A percentile compares a stretch with the other conserved stretches of the same genome.
phyloP scores from a whole-genome alignment of 108 stramenopile genomes.

The Ochromonas danica region DNA sequence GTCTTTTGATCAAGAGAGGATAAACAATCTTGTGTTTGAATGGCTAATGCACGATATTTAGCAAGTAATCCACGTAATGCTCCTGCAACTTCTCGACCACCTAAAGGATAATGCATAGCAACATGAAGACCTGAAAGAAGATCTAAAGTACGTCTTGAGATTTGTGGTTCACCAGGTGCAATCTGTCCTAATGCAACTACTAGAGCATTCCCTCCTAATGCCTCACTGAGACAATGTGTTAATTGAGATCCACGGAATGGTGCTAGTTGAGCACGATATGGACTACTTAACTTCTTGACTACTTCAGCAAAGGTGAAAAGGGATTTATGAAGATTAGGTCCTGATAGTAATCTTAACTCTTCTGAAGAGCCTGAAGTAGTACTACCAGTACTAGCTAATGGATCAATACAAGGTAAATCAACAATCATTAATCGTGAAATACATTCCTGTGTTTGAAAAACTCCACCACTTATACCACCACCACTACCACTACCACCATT shows the following conservation, averaged over 20 bases:
- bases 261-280: background rate
- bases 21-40: background rate
- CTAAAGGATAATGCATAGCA: slow-evolving; percentile 23
- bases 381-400: background rate
- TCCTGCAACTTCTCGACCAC: background rate
- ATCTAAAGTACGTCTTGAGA: slow-evolving; percentile 9
- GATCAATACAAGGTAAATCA: background rate
- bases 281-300: background rate
- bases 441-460: background rate
- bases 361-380: background rate
- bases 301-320: slow-evolving; percentile 1
- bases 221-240: slow-evolving; percentile 8
- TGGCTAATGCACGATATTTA: slow-evolving; percentile 11
- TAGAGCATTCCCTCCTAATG: slow-evolving; percentile 25
- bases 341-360: background rate
- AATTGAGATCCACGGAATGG: slow-evolving; percentile 21
- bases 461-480: background rate
- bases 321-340: background rate
- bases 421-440: slow-evolving; percentile 7
- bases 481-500: background rate
- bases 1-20: too few relatives aligned
- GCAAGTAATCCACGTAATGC: background rate
- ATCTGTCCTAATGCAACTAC: background rate
- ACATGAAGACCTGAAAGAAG: background rate
- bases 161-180: background rate